Base-by-base conservation (phyloP, 2,329 filamentous ascomycete species). In the Phoma sp. region DNA sequence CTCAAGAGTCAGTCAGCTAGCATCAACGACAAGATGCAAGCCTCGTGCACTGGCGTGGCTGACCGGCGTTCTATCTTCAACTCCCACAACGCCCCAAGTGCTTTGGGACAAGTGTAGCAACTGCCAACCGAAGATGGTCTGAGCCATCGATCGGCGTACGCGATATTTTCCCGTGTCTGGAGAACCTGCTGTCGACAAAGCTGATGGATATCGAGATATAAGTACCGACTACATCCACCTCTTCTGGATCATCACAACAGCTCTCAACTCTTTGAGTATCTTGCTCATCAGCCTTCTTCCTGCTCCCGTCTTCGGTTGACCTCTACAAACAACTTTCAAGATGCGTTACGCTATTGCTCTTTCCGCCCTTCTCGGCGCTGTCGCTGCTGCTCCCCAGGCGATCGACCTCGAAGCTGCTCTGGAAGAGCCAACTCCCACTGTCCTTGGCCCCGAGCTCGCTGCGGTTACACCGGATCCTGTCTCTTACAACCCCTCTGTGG, bases 341-440 rank as follows among this genome's bases (percentile, higher is more conserved):
- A 69, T 69, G 65, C 64, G 64, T 57, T 62, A 64, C 56, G 45
- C 57, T 30, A 35, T 64, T 39, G 52, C 57, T 47, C 54, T 56
- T 43, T 62, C 64, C 45, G 61, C 55, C 42, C 43, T 66, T n/a
- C 55, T 44, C 40, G 59, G 60, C 33, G 55, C 66, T 42, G 60
- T 57, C 14, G 58, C 60, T 37, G 63, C 65, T 36, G 57, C 62
- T 45, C 65, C 66, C 45, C 58, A 67, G 52, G 55, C 62, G 7
- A 75, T 78, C 44, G 69, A 78, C 52, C 68, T 75, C 30, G 70
- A 72, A 32, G 69, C 76, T 43, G 68, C 75, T 55, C 47, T 67
- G 27, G 65, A 69, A 9, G 70, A 75, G 5, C 59, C 70, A 37
- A 68, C 68, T 22, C 60, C 63, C 9, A 43, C 66, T 2, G 60